Evolutionary conservation across 805 yeast species (phyloP).

Genomic region (Metschnikowia chrysomelidarum): DNA sequence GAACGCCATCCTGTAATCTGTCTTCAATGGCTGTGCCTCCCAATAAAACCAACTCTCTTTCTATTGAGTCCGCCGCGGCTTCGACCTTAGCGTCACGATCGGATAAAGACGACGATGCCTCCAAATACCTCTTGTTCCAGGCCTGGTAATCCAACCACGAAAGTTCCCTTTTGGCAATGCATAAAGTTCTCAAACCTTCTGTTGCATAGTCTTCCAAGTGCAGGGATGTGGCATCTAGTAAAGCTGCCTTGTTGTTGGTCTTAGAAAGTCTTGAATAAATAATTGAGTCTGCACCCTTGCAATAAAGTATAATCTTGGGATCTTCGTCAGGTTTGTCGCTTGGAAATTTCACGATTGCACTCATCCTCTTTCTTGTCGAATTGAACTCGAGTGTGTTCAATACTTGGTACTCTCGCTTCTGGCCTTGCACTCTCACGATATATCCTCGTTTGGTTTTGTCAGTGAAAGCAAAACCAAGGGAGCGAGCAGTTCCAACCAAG

Average conservation of each 20-base stretch:
- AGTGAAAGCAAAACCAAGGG: slow-evolving; percentile 66
- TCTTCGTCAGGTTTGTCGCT: slow-evolving; percentile 30
- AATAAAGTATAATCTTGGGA: slow-evolving; percentile 59
- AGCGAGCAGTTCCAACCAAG: slow-evolving; percentile 76
- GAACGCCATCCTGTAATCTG: slow-evolving; percentile 82
- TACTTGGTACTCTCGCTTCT: slow-evolving; percentile 65
- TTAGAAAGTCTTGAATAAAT: slow-evolving; percentile 62
- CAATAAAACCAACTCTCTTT: slow-evolving; percentile 57
- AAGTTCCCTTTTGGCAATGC: slow-evolving; percentile 71
- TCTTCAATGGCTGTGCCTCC: slow-evolving; percentile 91
- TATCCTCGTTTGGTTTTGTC: slow-evolving; percentile 69
- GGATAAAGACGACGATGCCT: slow-evolving; percentile 61
- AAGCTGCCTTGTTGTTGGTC: slow-evolving; percentile 42
- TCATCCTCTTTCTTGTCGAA: slow-evolving; percentile 85
- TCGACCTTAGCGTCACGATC: slow-evolving; percentile 73
- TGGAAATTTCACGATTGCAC: slow-evolving; percentile 74
- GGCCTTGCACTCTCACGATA: slow-evolving; percentile 67
- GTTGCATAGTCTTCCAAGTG: slow-evolving; percentile 78
- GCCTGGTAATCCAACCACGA: slow-evolving; percentile 57
- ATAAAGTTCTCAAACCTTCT: slow-evolving; percentile 79
- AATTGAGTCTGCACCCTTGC: slow-evolving; percentile 85
- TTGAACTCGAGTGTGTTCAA: slow-evolving; percentile 74
- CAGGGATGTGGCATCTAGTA: slow-evolving; percentile 63
- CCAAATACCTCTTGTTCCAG: slow-evolving; percentile 63
- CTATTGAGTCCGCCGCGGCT: slow-evolving; percentile 70